Base-by-base conservation (phyloP, 2,329 filamentous ascomycete genomes). In the Neurospora crassa region DNA sequence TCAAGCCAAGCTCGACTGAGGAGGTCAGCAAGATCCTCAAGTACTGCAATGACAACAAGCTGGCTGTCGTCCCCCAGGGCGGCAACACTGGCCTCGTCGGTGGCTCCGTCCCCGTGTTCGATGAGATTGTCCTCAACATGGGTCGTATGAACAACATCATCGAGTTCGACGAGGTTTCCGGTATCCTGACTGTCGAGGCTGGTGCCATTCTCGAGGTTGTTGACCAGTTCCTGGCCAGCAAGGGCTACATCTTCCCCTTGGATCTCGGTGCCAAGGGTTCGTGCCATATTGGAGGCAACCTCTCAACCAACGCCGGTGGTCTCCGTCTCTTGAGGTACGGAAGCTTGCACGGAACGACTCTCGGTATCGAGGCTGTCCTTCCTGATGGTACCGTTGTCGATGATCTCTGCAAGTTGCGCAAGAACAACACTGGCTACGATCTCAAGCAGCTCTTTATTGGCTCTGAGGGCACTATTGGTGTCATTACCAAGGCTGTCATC, bases 401-500 rank as follows among this genome's bases (percentile, higher is more conserved):
- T 77, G 94, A 97, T 77, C 89, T 99, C 41, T 91, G 89, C 76
- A 94, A 88, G 72, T 85, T 99, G 71, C 90, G 96, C 75, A 99
- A 99, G 86, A 98, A 99, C 86, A 99, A 99, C 84, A 99, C 96
- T 1, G 96, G 96, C 40, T 99, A 98, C 82, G 96, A 99, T 80
- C 82, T 97, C 71, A 97, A 97, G 84, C 95, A 97, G 82, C 87
- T 97, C 43, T 97, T 99, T 80, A 97, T 99, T 77, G 96, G 96
- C 67, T 92, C 90, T 41, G 96, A 99, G 81, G 96, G 96, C 34
- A 98, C 96, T 5, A 91, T 98, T 74, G 96, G 96, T 70, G 92
- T 98, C 77, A 92, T 99, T 77, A 99, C 96, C 20, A 94, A 89
- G 67, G 87, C 98, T 45, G 94, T 94, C 3, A 91, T 99, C 73